Conservation (phyloP, 495 filamentous ascomycete genomes). For the Lophium mytilinum region DNA sequence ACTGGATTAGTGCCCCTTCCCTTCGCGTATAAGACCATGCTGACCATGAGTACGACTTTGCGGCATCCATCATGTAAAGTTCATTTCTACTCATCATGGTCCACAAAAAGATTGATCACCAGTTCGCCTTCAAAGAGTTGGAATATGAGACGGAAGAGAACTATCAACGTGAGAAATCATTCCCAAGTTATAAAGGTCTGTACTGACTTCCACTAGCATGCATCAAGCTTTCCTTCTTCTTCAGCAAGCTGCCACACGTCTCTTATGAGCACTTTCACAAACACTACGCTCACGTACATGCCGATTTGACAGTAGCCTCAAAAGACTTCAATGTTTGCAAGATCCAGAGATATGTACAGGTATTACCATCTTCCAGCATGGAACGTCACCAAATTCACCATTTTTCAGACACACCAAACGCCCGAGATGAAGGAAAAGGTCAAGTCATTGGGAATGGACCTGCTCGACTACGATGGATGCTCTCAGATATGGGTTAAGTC, state of each 20-base stretch:
- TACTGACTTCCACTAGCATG: constrained; percentile 12
- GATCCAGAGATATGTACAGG: constrained; percentile 29
- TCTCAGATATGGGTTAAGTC: constrained; percentile 27
- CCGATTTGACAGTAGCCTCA: constrained; percentile 25
- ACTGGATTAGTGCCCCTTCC: too few species aligned
- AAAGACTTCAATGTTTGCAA: constrained; percentile 25
- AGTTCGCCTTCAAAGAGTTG: constrained; percentile 18
- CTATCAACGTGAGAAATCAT: constrained; percentile 20
- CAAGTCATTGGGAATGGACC: constrained; percentile 22
- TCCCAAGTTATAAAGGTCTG: too few species aligned
- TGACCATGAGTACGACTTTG: too few species aligned
- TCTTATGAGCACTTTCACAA: constrained; percentile 29
- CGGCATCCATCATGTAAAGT: too few species aligned
- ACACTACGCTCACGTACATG: constrained; percentile 30
- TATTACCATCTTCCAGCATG: not conserved
- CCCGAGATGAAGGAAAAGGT: constrained; percentile 28
- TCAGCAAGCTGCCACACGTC: constrained; percentile 30
- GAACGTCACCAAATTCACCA: not conserved
- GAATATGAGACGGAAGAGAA: constrained; percentile 26
- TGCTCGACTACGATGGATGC: constrained; percentile 28
- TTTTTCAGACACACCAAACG: constrained; percentile 17
- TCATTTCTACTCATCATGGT: constrained; percentile 9
- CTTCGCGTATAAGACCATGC: too few species aligned
- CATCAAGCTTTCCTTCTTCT: constrained; percentile 31
- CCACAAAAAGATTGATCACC: constrained; percentile 28